A percentile compares a stretch with the other conserved stretches of the same genome.
Evolutionary conservation across 139 green algal genomes (phyloP).

Genomic region (Monoraphidium neglectum): DNA sequence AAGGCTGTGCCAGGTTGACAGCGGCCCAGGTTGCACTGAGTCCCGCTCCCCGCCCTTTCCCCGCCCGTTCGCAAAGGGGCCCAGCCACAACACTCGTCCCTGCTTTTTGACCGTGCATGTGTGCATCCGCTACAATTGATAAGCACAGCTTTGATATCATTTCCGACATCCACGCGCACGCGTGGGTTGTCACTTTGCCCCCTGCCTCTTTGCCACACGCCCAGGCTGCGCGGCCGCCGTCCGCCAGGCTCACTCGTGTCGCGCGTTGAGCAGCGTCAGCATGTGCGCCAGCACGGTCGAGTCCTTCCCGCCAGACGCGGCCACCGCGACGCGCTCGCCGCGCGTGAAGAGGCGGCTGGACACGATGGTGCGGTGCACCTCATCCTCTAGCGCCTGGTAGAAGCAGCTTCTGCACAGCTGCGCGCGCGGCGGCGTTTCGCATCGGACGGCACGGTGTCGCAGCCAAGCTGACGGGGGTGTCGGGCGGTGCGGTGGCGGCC

Average conservation of each 20-base stretch:
- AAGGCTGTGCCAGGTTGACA: no score
- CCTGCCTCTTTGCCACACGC: not conserved
- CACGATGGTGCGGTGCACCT: constrained; percentile 94
- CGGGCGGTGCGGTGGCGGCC: not conserved
- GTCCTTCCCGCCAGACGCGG: constrained; percentile 93
- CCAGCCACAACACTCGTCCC: no score
- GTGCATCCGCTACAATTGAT: no score
- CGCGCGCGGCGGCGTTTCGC: not conserved
- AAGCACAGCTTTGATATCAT: not conserved
- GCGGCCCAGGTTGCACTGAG: no score
- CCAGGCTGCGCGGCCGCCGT: not conserved
- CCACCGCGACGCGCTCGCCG: constrained; percentile 91
- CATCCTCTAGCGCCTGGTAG: constrained; percentile 83
- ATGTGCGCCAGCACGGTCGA: constrained; percentile 97
- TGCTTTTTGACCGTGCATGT: no score
- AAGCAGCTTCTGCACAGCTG: constrained; percentile 95
- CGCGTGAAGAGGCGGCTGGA: constrained; percentile 74
- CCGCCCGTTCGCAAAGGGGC: no score
- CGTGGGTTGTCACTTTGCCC: not conserved
- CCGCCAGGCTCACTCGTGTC: constrained; percentile 66
- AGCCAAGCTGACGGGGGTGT: not conserved
- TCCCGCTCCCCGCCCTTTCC: no score
- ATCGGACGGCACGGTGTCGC: not conserved
- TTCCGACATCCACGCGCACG: not conserved
- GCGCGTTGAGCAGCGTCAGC: constrained; percentile 88